phyloP scores from a whole-genome alignment of 345 rosid genomes.

The Eutrema japonicum region DNA sequence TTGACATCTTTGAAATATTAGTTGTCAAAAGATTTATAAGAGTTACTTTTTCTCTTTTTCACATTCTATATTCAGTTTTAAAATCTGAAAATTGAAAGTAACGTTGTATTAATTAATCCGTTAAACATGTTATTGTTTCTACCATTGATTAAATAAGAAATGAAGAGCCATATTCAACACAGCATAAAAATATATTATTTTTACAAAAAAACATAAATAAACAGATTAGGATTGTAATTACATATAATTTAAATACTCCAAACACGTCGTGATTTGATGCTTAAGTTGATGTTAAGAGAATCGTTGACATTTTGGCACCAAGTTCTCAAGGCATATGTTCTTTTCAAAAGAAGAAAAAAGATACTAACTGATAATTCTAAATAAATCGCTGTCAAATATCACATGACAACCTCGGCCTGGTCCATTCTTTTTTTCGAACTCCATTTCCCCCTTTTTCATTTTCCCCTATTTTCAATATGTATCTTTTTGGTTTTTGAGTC shows the following conservation, averaged over 20 bases:
- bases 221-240: constrained; percentile 19
- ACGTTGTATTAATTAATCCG: neutral
- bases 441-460: neutral
- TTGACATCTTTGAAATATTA: neutral
- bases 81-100: neutral
- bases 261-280: constrained; percentile 40
- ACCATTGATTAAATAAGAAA: neutral
- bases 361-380: constrained; percentile 16
- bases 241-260: constrained; percentile 12
- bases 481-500: neutral
- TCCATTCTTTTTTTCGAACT: constrained; percentile 15
- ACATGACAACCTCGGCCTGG: constrained; percentile 37
- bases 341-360: constrained; percentile 29
- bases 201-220: neutral
- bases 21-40: neutral
- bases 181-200: neutral
- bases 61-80: neutral
- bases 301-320: constrained; percentile 46
- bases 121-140: neutral
- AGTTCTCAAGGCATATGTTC: constrained; percentile 43
- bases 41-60: neutral
- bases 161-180: constrained; percentile 30
- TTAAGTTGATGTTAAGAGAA: constrained; percentile 35
- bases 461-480: neutral
- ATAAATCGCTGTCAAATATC: constrained; percentile 34